Evolutionary conservation across 2,329 filamentous ascomycete genomes (phyloP).

Genomic region (Sporothrix luriei): DNA sequence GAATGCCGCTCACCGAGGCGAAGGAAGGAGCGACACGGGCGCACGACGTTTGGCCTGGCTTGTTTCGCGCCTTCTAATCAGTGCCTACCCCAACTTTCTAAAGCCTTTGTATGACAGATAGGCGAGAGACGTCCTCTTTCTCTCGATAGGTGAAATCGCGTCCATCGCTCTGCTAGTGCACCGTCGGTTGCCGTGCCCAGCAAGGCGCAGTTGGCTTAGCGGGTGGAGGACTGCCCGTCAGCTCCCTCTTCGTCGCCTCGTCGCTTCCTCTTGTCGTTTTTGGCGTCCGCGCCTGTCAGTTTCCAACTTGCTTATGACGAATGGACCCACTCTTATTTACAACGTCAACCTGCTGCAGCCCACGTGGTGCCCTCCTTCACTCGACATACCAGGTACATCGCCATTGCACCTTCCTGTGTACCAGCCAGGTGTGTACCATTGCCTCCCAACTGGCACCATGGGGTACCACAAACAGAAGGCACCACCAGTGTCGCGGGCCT

Average conservation of each 20-base stretch:
- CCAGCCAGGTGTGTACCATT: slow-evolving; percentile 9
- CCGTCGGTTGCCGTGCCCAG: slow-evolving; percentile 8
- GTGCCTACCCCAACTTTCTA: neutral
- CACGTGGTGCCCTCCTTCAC: slow-evolving; percentile 18
- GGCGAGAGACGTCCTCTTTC: neutral
- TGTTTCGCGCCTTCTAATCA: neutral
- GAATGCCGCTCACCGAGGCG: slow-evolving; percentile 18
- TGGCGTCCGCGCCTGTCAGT: no score
- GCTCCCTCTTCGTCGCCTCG: slow-evolving; percentile 5
- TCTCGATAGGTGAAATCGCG: no score
- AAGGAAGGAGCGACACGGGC: slow-evolving; percentile 18
- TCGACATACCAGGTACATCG: neutral
- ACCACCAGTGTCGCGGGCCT: slow-evolving; percentile 3
- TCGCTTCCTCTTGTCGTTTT: neutral
- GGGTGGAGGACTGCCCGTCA: neutral
- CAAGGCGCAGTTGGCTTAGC: slow-evolving; percentile 12
- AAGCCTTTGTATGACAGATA: slow-evolving; percentile 12
- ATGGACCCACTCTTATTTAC: slow-evolving; percentile 24
- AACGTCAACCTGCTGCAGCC: slow-evolving; percentile 22
- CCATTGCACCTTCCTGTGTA: neutral
- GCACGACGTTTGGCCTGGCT: neutral
- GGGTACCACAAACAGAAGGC: neutral
- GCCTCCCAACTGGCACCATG: neutral
- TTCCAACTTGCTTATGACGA: slow-evolving; percentile 10
- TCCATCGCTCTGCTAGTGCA: slow-evolving; percentile 6